These are phyloP conservation scores for Sanghuangporus baumii DNA, from an alignment of 1,284 basidiomycete genomes.

Conservation along the genomic window DNA sequence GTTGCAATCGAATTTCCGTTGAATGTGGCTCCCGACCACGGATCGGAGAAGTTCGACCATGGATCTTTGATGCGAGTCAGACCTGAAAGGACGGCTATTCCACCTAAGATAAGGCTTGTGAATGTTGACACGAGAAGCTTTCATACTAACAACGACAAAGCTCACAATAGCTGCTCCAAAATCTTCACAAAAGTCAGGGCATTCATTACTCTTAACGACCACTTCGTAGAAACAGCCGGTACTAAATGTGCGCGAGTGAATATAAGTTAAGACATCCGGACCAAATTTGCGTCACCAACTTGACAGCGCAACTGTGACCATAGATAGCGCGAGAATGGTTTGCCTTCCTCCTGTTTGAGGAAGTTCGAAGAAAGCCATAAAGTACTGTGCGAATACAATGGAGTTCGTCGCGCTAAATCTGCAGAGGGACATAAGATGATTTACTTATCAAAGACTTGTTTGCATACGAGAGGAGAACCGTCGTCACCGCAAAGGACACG, in stretches of 20 bases:
- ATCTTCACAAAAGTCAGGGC: constrained; percentile 26
- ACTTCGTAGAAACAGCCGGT: constrained; percentile 28
- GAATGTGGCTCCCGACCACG: constrained; percentile 38
- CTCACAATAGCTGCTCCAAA: constrained; percentile 25
- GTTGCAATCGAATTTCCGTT: constrained; percentile 40
- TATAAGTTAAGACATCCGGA: not conserved
- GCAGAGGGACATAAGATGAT: not conserved
- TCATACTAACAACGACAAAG: not conserved
- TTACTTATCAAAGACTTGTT: not conserved
- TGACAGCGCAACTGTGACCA: constrained; percentile 23
- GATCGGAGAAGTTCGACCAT: constrained; percentile 41
- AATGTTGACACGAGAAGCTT: not conserved
- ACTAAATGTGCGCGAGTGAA: constrained; percentile 16
- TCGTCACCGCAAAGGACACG: constrained; percentile 38
- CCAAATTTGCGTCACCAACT: constrained; percentile 15
- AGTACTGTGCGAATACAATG: constrained; percentile 28
- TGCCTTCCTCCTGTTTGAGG: constrained; percentile 23
- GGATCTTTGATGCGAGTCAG: constrained; percentile 40
- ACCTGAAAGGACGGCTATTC: constrained; percentile 44
- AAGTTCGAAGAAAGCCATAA: constrained; percentile 22
- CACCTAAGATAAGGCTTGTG: constrained; percentile 36
- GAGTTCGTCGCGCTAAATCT: constrained; percentile 26
- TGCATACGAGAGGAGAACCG: constrained; percentile 34
- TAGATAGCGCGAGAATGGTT: constrained; percentile 23
- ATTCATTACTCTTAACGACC: constrained; percentile 26